These are phyloP conservation scores for Erodium maritimum DNA, from an alignment of 345 rosid species.

Conservation along the genomic window DNA sequence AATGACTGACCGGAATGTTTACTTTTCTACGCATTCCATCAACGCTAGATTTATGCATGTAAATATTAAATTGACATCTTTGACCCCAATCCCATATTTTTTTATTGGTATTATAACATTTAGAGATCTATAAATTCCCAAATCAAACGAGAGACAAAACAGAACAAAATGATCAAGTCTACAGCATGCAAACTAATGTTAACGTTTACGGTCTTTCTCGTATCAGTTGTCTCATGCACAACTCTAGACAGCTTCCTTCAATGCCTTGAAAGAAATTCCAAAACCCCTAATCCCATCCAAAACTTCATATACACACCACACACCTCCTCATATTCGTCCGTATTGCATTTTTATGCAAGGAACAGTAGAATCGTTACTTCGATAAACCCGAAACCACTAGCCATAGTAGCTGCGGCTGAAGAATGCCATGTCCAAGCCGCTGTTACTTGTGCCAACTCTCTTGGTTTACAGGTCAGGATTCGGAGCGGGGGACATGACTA, in stretches of 20 bases:
- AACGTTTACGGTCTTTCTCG: too few relatives aligned
- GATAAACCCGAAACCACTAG: constrained; percentile 13
- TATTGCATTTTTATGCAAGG: constrained; percentile 9
- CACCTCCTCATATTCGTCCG: constrained; percentile 11
- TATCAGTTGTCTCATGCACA: background rate
- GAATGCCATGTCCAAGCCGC: constrained; percentile 22
- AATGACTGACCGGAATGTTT: too few relatives aligned
- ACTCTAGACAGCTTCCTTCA: constrained; percentile 3
- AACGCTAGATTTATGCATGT: too few relatives aligned
- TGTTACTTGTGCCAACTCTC: constrained; percentile 9
- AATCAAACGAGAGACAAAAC: too few relatives aligned
- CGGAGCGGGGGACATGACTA: too few relatives aligned
- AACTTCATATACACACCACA: constrained; percentile 5
- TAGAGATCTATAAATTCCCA: too few relatives aligned
- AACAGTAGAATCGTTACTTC: constrained; percentile 17
- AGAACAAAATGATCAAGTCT: too few relatives aligned
- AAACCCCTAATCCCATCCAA: constrained; percentile 4
- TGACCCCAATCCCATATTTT: too few relatives aligned
- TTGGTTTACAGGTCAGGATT: constrained; percentile 10
- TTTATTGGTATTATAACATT: too few relatives aligned
- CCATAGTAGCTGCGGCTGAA: constrained; percentile 15
- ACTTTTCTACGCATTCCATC: too few relatives aligned
- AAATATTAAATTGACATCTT: too few relatives aligned
- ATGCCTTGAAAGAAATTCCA: constrained; percentile 10
- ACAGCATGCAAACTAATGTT: too few relatives aligned